Base-by-base conservation (phyloP, 2,329 filamentous ascomycete species). In the Mariannaea sp. region DNA sequence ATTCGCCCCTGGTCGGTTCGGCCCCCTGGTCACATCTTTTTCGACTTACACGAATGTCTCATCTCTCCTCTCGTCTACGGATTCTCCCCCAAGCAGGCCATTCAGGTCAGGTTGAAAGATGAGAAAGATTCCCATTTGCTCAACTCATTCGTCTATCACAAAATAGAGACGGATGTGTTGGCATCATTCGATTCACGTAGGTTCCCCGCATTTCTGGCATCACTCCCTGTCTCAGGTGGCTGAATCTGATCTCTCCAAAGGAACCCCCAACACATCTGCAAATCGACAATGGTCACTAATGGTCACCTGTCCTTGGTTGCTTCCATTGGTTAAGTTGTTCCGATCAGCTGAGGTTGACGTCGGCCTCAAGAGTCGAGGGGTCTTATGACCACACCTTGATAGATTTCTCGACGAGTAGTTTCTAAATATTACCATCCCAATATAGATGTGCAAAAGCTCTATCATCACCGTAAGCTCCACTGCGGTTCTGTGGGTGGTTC, bases 341-440 rank as follows among this genome's bases (percentile, higher is more conserved):
- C n/a, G 20, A 29, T 41, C 22, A 29, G 39, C 24, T 19, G 39
- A 41, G 39, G 13, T 41, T 41, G 39, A 41, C 39, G 39, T 41
- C 39, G 39, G 4, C 24, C 9, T 22, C 33, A 5, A 9, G 17
- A 16, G 4, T n/a, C 9, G 13, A 22, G n/a, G 4, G 10, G 13
- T 4, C 19, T 22, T 19, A 22, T 24, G 36, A 39, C 36, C 36
- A 39, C 17, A 20, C 19, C 6, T 16, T 16, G 33, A 19, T 24
- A 8, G 22, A 24, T 10, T 12, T 32, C 29, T 12, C 9, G 29
- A 10, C 8, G 22, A 24, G 22, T 5, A 8, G 22, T 5, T 24
- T 24, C 22, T 8, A 24, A n/a, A n/a, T 8, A 24, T 8, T 24
- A 5, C 22, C 22, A 24, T 24, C 22, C 22, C 22, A 24, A 24